Percentiles rank a stretch among this genome's conserved stretches.
Evolutionary conservation across 2,329 filamentous ascomycete genomes (phyloP).

Genomic region (Colletotrichum magnum): DNA sequence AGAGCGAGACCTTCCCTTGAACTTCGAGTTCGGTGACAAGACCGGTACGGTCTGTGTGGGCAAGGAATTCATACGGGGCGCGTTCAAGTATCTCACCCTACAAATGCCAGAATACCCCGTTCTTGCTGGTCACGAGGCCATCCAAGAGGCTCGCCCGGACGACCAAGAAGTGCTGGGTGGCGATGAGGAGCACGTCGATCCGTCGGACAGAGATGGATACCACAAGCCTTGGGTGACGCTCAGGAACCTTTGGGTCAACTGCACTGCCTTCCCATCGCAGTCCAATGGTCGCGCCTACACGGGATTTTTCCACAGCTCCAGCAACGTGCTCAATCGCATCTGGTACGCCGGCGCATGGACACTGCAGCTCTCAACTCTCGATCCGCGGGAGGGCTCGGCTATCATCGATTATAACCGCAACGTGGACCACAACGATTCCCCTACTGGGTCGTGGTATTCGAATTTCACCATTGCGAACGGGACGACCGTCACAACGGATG

Average conservation of each 20-base stretch:
- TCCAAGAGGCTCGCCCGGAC: slow-evolving; percentile 35
- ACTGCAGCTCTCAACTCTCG: slow-evolving; percentile 52
- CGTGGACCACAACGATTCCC: slow-evolving; percentile 49
- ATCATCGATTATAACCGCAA: slow-evolving; percentile 52
- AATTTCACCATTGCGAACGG: slow-evolving; percentile 50
- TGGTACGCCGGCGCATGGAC: slow-evolving; percentile 60
- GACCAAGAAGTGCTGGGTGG: slow-evolving; percentile 46
- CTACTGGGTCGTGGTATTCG: slow-evolving; percentile 52
- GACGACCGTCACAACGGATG: slow-evolving; percentile 58
- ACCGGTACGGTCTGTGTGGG: slow-evolving; percentile 52
- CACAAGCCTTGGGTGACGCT: slow-evolving; percentile 49
- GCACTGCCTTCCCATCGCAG: slow-evolving; percentile 57
- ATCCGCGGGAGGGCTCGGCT: slow-evolving; percentile 51
- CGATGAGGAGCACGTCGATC: background rate
- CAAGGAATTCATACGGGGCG: slow-evolving; percentile 51
- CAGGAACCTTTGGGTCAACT: slow-evolving; percentile 54
- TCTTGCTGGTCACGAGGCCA: slow-evolving; percentile 30
- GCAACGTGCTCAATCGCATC: slow-evolving; percentile 61
- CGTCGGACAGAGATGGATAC: slow-evolving; percentile 36
- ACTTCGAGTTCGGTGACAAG: slow-evolving; percentile 47
- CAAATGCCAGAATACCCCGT: slow-evolving; percentile 55
- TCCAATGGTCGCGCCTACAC: slow-evolving; percentile 62
- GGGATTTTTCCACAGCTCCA: slow-evolving; percentile 59
- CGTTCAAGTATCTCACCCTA: slow-evolving; percentile 60
- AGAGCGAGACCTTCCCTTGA: slow-evolving; percentile 43